Evolutionary conservation across 768 basidiomycete species (phyloP).

Genomic region (Kwoniella dejecticola): DNA sequence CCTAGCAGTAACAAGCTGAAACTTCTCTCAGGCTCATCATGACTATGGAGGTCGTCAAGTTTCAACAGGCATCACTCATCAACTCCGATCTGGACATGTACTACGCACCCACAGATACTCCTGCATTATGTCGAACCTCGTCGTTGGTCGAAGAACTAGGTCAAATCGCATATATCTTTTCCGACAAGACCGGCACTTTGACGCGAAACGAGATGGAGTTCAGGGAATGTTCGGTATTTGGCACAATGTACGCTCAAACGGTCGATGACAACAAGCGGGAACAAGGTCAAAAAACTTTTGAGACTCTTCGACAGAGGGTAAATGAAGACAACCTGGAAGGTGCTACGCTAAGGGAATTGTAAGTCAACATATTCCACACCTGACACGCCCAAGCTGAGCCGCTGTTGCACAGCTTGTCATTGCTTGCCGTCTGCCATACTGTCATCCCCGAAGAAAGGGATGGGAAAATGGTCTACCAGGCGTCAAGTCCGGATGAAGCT

Average conservation of each 20-base stretch:
- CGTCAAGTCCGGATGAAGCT: conserved; percentile 96
- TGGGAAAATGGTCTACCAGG: conserved; percentile 90
- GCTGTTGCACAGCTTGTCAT: conserved; percentile 62
- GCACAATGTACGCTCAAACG: conserved; percentile 82
- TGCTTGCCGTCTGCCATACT: conserved; percentile 94
- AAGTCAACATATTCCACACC: neutral
- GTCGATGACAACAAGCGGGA: conserved; percentile 84
- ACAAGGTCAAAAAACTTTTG: conserved; percentile 78
- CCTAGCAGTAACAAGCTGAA: neutral
- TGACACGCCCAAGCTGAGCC: too few relatives aligned
- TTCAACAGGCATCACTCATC: conserved; percentile 94
- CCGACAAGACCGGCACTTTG: conserved; percentile 66
- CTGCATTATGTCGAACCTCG: conserved; percentile 95
- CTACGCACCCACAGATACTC: conserved; percentile 89
- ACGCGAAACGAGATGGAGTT: conserved; percentile 99
- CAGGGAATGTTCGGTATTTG: conserved; percentile 81
- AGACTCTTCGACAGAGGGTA: conserved; percentile 62
- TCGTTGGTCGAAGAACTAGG: conserved; percentile 97
- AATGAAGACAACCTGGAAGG: conserved; percentile 57
- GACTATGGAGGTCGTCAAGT: conserved; percentile 99
- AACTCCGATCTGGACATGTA: conserved; percentile 99
- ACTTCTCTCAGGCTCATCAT: conserved; percentile 69
- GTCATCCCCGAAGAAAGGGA: conserved; percentile 90
- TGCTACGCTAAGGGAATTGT: conserved; percentile 49
- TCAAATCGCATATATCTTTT: conserved; percentile 66